A percentile compares a stretch with the other conserved stretches of the same genome.
phyloP scores from a whole-genome alignment of 2,329 filamentous ascomycete species.

The Pestalotiopsis sp. region DNA sequence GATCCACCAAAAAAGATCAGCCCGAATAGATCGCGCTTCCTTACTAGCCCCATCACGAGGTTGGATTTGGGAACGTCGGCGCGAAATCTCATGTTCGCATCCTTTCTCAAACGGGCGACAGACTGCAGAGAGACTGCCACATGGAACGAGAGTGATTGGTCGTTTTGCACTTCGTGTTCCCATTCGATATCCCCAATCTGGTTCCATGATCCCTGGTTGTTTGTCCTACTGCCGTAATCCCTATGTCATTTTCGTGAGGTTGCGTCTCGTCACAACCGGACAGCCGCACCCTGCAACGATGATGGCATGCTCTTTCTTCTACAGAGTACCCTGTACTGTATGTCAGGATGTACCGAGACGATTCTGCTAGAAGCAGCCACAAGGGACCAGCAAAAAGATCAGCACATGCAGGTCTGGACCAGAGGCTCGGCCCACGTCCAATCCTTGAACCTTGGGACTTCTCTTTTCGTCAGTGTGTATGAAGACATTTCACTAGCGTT shows the following conservation, averaged over 20 bases:
- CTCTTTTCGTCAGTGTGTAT: background rate
- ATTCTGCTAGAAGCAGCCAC: conserved; percentile 4
- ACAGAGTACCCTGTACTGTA: too few relatives aligned
- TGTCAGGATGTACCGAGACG: too few relatives aligned
- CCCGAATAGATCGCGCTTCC: background rate
- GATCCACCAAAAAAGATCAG: background rate
- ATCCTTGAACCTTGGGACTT: background rate
- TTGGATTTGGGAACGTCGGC: too few relatives aligned
- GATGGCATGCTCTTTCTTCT: background rate
- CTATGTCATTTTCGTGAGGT: conserved; percentile 7
- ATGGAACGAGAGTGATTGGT: background rate
- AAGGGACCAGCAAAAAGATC: background rate
- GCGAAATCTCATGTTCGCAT: background rate
- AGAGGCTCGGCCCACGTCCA: background rate
- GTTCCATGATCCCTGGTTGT: background rate
- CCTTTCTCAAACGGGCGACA: conserved; percentile 4
- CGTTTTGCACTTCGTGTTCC: background rate
- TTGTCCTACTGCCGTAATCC: conserved; percentile 3
- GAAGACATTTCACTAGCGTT: background rate
- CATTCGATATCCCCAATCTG: background rate
- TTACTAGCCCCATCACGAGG: background rate
- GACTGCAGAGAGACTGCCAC: background rate
- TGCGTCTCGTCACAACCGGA: background rate
- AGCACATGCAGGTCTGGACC: background rate
- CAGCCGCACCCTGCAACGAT: background rate